Evolutionary conservation across 2,329 filamentous ascomycete species (phyloP).

Genomic region (Cytospora piceicola): DNA sequence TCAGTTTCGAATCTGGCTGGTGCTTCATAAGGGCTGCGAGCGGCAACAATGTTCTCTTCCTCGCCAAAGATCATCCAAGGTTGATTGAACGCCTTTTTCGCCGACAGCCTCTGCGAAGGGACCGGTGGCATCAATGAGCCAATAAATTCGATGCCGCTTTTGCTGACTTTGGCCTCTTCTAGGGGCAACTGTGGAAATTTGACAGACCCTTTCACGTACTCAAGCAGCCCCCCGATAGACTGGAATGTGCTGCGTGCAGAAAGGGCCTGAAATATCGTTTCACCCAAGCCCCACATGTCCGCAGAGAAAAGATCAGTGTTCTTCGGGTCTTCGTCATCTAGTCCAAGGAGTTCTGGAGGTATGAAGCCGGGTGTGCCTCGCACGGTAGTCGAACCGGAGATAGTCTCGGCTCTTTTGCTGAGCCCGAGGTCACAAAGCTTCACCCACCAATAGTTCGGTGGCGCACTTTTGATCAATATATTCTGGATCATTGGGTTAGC

Average conservation of each 20-base stretch:
- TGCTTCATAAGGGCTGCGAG: neutral
- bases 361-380: slow-evolving; percentile 1
- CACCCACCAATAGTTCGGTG: slow-evolving; percentile 5
- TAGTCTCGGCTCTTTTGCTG: neutral
- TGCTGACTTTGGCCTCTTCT: neutral
- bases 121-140: neutral
- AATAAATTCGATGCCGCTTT: neutral
- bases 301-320: neutral
- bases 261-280: neutral
- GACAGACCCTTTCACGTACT: neutral
- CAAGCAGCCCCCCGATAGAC: neutral
- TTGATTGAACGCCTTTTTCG: neutral
- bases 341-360: neutral
- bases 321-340: neutral
- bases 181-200: neutral
- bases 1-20: neutral
- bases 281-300: neutral
- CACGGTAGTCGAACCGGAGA: neutral
- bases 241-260: neutral
- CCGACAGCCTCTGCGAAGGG: neutral
- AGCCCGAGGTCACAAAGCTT: slow-evolving; percentile 8
- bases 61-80: neutral
- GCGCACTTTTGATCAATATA: neutral
- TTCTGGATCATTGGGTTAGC: neutral
- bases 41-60: neutral